Conservation (phyloP, 768 basidiomycete genomes). For the Arthromyces matolae region DNA sequence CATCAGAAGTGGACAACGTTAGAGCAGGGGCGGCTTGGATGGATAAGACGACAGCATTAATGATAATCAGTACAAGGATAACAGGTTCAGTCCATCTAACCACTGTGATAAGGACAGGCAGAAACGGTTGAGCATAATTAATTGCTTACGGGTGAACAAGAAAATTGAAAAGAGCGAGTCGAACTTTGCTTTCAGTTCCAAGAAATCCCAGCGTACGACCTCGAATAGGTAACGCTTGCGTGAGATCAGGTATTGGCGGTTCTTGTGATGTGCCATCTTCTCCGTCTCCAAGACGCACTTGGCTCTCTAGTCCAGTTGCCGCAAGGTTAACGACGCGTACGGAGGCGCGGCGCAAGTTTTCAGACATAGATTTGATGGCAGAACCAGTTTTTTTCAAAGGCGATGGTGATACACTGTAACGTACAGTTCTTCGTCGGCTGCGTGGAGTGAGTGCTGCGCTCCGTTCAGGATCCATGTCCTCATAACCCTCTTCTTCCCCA, state of each 20-base stretch:
- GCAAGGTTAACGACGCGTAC: constrained; percentile 81
- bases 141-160: constrained; percentile 74
- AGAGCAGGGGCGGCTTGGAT: constrained; percentile 70
- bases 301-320: constrained; percentile 55
- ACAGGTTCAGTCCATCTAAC: constrained; percentile 88
- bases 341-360: constrained; percentile 59
- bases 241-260: constrained; percentile 39
- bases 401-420: constrained; percentile 53
- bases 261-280: constrained; percentile 31
- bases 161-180: constrained; percentile 62
- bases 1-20: constrained; percentile 45
- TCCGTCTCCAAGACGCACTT: constrained; percentile 50
- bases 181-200: constrained; percentile 61
- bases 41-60: constrained; percentile 79
- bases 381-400: constrained; percentile 60
- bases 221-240: constrained; percentile 51
- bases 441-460: constrained; percentile 37
- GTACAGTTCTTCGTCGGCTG: constrained; percentile 39
- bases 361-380: constrained; percentile 54
- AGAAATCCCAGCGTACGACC: constrained; percentile 79
- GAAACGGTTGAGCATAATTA: constrained; percentile 16
- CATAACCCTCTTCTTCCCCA: constrained; percentile 26
- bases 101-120: no score
- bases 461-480: constrained; percentile 46
- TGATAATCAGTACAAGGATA: constrained; percentile 79